A percentile compares a stretch with the other conserved stretches of the same genome.
Conservation (phyloP, 331 rosid species). For the Malus hybrid region DNA sequence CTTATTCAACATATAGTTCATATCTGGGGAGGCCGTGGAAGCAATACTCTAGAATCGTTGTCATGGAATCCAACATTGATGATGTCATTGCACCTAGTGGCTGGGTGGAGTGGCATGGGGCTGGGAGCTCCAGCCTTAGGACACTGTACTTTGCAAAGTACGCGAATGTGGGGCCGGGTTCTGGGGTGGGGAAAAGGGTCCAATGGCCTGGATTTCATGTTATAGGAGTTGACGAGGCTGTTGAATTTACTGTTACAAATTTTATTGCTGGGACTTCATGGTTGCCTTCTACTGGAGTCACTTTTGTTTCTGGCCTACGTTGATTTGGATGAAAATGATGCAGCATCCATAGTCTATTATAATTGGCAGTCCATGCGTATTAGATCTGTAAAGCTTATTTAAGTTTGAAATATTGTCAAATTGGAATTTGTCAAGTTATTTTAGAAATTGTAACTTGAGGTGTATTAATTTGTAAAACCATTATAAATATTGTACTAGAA, state of each 20-base stretch:
- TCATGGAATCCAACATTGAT: slow-evolving; percentile 33
- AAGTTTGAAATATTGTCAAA: no score
- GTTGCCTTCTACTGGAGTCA: slow-evolving; percentile 36
- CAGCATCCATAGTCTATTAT: neutral
- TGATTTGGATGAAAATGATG: neutral
- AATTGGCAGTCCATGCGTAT: no score
- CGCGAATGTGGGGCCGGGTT: slow-evolving; percentile 29
- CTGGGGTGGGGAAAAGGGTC: slow-evolving; percentile 26
- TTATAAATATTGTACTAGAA: no score
- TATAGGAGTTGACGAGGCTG: slow-evolving; percentile 25
- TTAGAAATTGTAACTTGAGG: no score
- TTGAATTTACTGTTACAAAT: slow-evolving; percentile 22
- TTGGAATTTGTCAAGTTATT: no score
- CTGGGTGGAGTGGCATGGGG: slow-evolving; percentile 45
- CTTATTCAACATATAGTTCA: neutral
- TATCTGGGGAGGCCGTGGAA: slow-evolving; percentile 54
- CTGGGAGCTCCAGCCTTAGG: slow-evolving; percentile 7
- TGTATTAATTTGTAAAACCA: no score
- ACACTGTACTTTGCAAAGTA: slow-evolving; percentile 38
- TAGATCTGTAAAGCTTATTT: no score
- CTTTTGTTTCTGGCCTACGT: slow-evolving; percentile 29
- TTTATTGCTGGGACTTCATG: slow-evolving; percentile 45
- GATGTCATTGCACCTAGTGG: slow-evolving; percentile 19
- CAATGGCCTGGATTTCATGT: slow-evolving; percentile 41
- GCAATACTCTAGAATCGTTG: slow-evolving; percentile 34